Base-by-base conservation (phyloP, 805 yeast species). In the Candida silvatica region DNA sequence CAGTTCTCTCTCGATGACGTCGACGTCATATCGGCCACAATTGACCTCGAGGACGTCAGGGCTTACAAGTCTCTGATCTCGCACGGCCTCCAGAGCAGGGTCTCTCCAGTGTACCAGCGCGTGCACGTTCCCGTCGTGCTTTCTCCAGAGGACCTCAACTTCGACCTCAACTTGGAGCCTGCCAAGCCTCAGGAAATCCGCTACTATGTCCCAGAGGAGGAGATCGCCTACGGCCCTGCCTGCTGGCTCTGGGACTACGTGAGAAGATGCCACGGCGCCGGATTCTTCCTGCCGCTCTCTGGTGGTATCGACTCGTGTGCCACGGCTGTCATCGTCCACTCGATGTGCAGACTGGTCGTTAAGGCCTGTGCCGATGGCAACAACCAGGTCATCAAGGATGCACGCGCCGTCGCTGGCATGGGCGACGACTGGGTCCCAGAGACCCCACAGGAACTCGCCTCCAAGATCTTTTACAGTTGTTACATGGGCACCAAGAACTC, bases 231-330 rank as follows among this genome's bases (percentile, higher is more conserved):
- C 29, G 99, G 99, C 0, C 99, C 99, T 1, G 98, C 99, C 0
- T 92, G 98, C 57, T 92, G 99, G 99, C 59, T 92, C 43, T 92
- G 99, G 99, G 99, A 92, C 58, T 92, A 92, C 52, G 67, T 92
- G 39, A 74, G 99, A 56, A 72, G 99, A 44, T 85, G 94, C 46
- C 75, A 74, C 45, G 83, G 92, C 34, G 85, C 87, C 0, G 99
- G 99, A 0, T 92, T 69, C 55, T 94, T 92, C 59, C 64, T 92
- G 31, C 97, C 99, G 0, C 65, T 92, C 33, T 81, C 94, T 56
- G 99, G 99, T 15, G 99, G 99, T 33, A 90, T 92, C 43, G 99
- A 92, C 54, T 83, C 95, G 24, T 94, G 98, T 64, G 96, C 98
- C 2, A 92, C 98, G 1, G 92, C 97, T 0, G 83, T 83, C 14